Evolutionary conservation across 352 stramenopile species (phyloP).

Genomic region (Globisporangium spiculum): DNA sequence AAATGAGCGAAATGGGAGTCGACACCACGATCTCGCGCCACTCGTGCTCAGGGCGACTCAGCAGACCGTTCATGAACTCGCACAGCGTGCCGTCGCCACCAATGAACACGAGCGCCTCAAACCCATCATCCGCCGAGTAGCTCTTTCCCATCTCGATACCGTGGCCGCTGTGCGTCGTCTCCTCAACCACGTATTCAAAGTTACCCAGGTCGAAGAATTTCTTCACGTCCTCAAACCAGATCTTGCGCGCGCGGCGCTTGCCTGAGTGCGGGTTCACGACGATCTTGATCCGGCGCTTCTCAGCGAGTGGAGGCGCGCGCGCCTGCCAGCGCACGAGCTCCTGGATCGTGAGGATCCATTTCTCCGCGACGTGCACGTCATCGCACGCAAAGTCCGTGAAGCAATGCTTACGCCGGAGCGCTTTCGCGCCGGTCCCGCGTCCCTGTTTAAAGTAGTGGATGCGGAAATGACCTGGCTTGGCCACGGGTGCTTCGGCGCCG

Average conservation of each 20-base stretch:
- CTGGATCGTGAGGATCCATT: constrained; percentile 68
- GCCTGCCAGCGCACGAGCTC: constrained; percentile 83
- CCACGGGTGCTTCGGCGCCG: constrained; percentile 40
- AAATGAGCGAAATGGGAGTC: constrained; percentile 80
- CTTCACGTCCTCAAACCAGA: constrained; percentile 74
- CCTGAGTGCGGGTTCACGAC: constrained; percentile 83
- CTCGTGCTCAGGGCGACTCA: constrained; percentile 68
- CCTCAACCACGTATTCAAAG: constrained; percentile 72
- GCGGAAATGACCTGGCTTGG: constrained; percentile 40
- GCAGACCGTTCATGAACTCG: constrained; percentile 82
- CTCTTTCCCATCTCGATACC: constrained; percentile 72
- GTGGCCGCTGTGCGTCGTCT: constrained; percentile 72
- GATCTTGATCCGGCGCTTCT: constrained; percentile 77
- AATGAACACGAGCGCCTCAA: constrained; percentile 79
- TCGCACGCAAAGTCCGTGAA: constrained; percentile 52
- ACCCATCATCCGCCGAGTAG: constrained; percentile 72
- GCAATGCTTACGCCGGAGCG: constrained; percentile 47
- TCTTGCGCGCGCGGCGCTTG: constrained; percentile 53
- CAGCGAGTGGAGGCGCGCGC: constrained; percentile 54
- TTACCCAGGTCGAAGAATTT: constrained; percentile 76
- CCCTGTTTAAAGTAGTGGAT: constrained; percentile 81
- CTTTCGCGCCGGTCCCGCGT: constrained; percentile 51
- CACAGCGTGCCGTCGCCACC: constrained; percentile 73
- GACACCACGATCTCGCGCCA: constrained; percentile 80
- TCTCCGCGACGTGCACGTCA: constrained; percentile 31